These are phyloP conservation scores for Bonia amplexicaulis DNA, from an alignment of 176 grass and related monocot species.

Conservation along the genomic window DNA sequence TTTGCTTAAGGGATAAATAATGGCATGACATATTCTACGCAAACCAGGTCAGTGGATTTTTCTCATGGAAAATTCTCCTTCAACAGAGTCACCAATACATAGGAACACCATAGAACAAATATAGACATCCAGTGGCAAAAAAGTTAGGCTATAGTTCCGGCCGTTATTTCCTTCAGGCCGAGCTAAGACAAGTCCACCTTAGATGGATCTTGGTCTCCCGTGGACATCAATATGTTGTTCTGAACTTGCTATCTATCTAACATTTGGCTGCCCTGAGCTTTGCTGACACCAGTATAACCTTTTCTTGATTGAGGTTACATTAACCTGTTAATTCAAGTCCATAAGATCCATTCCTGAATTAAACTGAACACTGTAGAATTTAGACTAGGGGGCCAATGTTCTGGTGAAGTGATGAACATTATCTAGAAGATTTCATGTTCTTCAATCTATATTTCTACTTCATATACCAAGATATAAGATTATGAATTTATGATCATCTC, in stretches of 20 bases:
- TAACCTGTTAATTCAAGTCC: neutral
- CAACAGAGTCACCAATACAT: neutral
- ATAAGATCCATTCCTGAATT: neutral
- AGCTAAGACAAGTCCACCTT: neutral
- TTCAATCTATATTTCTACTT: neutral
- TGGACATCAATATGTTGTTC: neutral
- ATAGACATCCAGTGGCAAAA: neutral
- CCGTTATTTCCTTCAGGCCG: neutral
- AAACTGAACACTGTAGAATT: neutral
- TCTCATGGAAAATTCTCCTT: neutral
- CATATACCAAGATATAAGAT: neutral
- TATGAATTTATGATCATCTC: neutral
- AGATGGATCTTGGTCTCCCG: neutral
- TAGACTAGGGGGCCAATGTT: neutral
- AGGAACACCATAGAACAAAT: neutral
- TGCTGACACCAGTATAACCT: neutral
- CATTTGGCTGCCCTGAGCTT: neutral
- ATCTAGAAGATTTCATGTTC: neutral
- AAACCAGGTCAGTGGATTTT: neutral
- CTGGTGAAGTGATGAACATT: neutral
- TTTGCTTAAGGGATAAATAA: neutral
- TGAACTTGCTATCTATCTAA: neutral
- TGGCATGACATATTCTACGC: neutral
- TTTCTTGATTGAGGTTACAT: slow-evolving; percentile 3
- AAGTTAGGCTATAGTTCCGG: neutral